A percentile compares a stretch with the other conserved stretches of the same genome.
phyloP scores from a whole-genome alignment of 208 protist species.

The Histomonas meleagridis region DNA sequence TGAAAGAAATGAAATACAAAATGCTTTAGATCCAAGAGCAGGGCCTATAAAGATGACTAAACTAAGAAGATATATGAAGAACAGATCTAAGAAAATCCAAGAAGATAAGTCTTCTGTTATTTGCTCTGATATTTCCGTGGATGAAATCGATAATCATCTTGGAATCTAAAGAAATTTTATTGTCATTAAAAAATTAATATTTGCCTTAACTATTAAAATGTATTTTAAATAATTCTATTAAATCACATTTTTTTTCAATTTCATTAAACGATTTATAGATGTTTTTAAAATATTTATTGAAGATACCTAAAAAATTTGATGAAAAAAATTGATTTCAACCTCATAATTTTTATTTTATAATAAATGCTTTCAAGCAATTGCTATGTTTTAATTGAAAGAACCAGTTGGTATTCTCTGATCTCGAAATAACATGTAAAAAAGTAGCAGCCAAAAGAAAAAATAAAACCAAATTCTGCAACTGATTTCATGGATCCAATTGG shows the following conservation, averaged over 20 bases:
- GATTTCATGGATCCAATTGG: neutral
- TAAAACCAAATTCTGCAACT: neutral
- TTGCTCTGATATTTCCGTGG: neutral
- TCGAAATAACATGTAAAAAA: neutral
- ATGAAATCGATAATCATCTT: neutral
- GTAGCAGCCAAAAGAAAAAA: neutral
- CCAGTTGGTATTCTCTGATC: no score
- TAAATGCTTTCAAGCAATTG: no score
- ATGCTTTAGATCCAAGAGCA: neutral
- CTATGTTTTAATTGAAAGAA: no score
- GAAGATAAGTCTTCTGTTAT: neutral
- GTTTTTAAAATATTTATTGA: no score
- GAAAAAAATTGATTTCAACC: no score
- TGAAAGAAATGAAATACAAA: neutral
- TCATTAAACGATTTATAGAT: no score
- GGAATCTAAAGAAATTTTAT: conserved; percentile 12
- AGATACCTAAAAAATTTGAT: no score
- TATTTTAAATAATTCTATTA: no score
- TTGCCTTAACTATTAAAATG: no score
- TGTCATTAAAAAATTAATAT: no score
- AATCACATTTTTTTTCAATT: no score
- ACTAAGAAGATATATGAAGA: neutral
- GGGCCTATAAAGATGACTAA: neutral
- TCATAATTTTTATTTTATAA: no score
- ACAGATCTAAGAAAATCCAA: neutral